Percentiles rank a stretch among this genome's conserved stretches.
Conservation (phyloP, 2,329 filamentous ascomycete species). For the Xylaria sp. region DNA sequence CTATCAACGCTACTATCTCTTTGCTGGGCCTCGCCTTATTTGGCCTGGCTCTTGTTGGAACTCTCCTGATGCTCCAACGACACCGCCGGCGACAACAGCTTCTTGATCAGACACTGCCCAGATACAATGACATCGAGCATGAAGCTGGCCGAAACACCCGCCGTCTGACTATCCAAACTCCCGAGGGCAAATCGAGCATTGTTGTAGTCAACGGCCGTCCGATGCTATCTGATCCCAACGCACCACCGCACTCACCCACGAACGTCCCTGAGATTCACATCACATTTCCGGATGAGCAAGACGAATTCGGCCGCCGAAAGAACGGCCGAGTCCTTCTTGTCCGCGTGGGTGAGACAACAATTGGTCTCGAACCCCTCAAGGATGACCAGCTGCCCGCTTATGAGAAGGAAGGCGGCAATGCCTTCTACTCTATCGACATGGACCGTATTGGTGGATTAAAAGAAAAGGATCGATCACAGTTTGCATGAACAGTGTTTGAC, state of each 20-base stretch:
- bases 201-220: conserved; percentile 79
- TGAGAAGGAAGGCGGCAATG: conserved; percentile 79
- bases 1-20: conserved; percentile 81
- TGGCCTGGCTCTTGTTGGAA: conserved; percentile 73
- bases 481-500: conserved; percentile 39
- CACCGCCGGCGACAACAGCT: conserved; percentile 61
- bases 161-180: conserved; percentile 69
- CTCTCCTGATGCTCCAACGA: conserved; percentile 78
- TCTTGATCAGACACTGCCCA: conserved; percentile 69
- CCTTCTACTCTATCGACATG: conserved; percentile 95
- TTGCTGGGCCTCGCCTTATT: conserved; percentile 83
- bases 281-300: conserved; percentile 96
- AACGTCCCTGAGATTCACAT: conserved; percentile 96
- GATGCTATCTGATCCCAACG: conserved; percentile 79
- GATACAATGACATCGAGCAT: conserved; percentile 73
- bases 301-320: conserved; percentile 82
- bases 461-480: conserved; percentile 75
- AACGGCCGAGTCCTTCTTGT: conserved; percentile 93
- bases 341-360: conserved; percentile 84
- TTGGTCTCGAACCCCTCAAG: conserved; percentile 89
- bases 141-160: conserved; percentile 63
- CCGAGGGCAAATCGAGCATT: conserved; percentile 72
- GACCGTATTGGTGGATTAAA: conserved; percentile 93
- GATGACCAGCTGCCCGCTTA: conserved; percentile 88
- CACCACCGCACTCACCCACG: conserved; percentile 81